phyloP scores from a whole-genome alignment of 1,139 yeast genomes.

The Tardiomyces blankii region DNA sequence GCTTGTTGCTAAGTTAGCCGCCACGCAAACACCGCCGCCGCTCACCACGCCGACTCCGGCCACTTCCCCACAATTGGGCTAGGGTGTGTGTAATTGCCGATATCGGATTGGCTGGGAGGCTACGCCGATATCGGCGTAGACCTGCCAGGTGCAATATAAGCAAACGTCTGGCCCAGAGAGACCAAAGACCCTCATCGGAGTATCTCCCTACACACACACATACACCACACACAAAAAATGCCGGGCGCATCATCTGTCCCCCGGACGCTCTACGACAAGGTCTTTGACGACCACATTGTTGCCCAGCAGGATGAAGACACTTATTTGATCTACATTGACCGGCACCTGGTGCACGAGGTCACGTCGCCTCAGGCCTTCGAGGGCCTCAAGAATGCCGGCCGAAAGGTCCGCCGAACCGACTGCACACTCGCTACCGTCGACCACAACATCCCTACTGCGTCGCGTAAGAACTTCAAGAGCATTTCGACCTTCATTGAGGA shows the following conservation, averaged over 20 bases:
- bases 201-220: too few species aligned
- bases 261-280: slow-evolving; percentile 82
- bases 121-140: too few species aligned
- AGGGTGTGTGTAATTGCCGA: too few species aligned
- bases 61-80: too few species aligned
- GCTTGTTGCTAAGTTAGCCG: too few species aligned
- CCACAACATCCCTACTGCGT: slow-evolving; percentile 90
- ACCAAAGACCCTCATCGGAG: too few species aligned
- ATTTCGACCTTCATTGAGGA: slow-evolving; percentile 79
- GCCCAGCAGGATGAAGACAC: slow-evolving; percentile 84
- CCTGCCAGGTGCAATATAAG: too few species aligned
- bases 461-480: slow-evolving; percentile 64
- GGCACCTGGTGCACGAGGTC: slow-evolving; percentile 96
- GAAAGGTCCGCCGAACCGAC: slow-evolving; percentile 82
- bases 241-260: neutral
- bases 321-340: slow-evolving; percentile 77
- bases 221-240: neutral
- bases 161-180: too few species aligned
- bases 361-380: slow-evolving; percentile 99
- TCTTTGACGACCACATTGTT: slow-evolving; percentile 87
- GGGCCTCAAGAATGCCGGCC: slow-evolving; percentile 78
- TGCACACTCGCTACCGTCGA: slow-evolving; percentile 97
- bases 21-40: too few species aligned
- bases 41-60: too few species aligned
- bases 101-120: too few species aligned